phyloP scores from a whole-genome alignment of 1,284 basidiomycete species.

The Ustilago trichophora region DNA sequence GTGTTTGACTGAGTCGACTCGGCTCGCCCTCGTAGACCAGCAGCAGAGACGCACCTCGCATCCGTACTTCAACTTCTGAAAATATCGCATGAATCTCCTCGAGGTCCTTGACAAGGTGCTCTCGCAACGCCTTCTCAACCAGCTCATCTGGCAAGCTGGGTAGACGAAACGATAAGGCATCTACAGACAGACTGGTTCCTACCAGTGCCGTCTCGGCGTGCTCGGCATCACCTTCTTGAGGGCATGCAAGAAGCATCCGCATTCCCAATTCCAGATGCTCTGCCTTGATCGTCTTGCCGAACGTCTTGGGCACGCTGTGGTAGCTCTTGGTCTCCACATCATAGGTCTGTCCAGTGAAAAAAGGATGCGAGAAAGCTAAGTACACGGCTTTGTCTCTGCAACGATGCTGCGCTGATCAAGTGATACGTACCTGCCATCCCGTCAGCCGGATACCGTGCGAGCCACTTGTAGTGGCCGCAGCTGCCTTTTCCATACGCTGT shows the following conservation, averaged over 20 bases:
- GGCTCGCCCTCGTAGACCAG: slow-evolving; percentile 83
- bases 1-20: slow-evolving; percentile 67
- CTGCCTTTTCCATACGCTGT: slow-evolving; percentile 78
- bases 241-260: slow-evolving; percentile 78
- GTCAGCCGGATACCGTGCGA: slow-evolving; percentile 83
- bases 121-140: slow-evolving; percentile 64
- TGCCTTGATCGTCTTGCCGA: slow-evolving; percentile 78
- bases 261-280: slow-evolving; percentile 79
- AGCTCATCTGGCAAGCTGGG: slow-evolving; percentile 61
- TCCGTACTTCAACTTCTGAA: slow-evolving; percentile 75
- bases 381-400: no score
- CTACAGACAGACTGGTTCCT: slow-evolving; percentile 9
- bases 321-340: slow-evolving; percentile 69
- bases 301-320: slow-evolving; percentile 76
- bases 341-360: no score
- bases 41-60: slow-evolving; percentile 82
- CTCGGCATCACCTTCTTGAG: slow-evolving; percentile 37
- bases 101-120: slow-evolving; percentile 68
- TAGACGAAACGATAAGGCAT: neutral
- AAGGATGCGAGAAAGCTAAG: no score
- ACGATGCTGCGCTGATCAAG: no score
- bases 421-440: slow-evolving; percentile 85
- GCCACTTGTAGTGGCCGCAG: slow-evolving; percentile 76
- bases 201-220: slow-evolving; percentile 12
- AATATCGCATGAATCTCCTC: slow-evolving; percentile 72